Base-by-base conservation (phyloP, 305 asterid species). In the Fraxinus greggii region DNA sequence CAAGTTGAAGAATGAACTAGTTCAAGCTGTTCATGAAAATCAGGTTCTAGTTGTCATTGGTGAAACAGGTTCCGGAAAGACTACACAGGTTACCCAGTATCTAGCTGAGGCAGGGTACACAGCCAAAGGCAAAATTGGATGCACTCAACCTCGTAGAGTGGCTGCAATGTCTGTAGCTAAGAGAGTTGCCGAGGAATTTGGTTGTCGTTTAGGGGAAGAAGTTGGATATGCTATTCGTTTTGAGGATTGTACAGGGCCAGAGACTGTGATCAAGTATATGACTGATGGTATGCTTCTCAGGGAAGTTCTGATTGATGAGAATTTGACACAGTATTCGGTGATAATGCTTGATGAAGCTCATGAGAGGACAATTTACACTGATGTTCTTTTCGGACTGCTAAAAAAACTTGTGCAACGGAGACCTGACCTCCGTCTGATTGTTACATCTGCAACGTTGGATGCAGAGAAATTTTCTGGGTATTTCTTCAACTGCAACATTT, bases 141-240 rank as follows among this genome's bases (percentile, higher is more conserved):
- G 99, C 81, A 95, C 99, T 40, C 98, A 95, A 85, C 99, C 99
- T 86, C 97, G 97, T 81, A 90, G 99, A 81, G 99, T 93, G 79
- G 99, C 99, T 86, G 99, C 98, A 67, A 95, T 84, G 93, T 95
- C 99, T 82, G 99, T 95, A 83, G 99, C 99, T 33, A 95, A 93
- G 93, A 92, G 98, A 83, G 99, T 95, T 65, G 97, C 97, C 31
- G 98, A 95, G 87, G 98, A 95, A 79, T 95, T 95, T 33, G 97
- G 99, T 79, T 95, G 97, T 78, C 95, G 96, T 76, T 79, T 95
- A 75, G 97, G 98, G 35, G 98, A 92, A 86, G 99, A 94, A 84
- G 98, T 95, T 59, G 99, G 98, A 3, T 95, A 95, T 81, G 94
- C 97, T 10, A 92, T 94, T 82, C 95, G 97, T 42, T 94, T 94